Evolutionary conservation across 73 alveolate genomes (phyloP), one percentile per base, ranked within the genome.

Genomic region (Paramecium caudatum): DNA sequence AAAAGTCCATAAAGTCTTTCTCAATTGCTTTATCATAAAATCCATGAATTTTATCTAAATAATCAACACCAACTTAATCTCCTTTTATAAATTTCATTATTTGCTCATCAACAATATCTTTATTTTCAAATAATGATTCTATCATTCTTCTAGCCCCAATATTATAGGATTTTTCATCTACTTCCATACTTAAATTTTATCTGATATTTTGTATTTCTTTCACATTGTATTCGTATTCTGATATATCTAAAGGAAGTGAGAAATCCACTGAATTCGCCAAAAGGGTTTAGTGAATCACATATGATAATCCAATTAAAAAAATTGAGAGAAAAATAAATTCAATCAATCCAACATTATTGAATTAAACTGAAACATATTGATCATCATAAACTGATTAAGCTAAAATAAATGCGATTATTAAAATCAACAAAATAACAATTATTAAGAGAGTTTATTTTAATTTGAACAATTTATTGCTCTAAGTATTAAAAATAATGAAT

Each of bases 91-190:
- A 65, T 65, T 65, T 65, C 1, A 43, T 36, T 8, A 65, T 65
- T 36, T 65, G 34, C 34, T 65, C 83, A 65, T 65, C 83, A 32
- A 65, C 83, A 0, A 65, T 15, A 33, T 65, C 83, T 21, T 30
- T 65, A 13, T 33, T 65, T 34, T 65, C 83, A 65, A 65, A 65
- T 33, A 65, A 36, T 33, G 80, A 10, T 55, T 55, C 80, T 55
- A 55, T 55, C 80, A 55, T 55, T 55, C 30, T 55, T 43, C 30
- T 55, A 5, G 30, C 30, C 10, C 30, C 12, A 10, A 27, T 6
- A 55, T 27, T 10, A 7, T 55, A 12, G 23, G 25, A 37, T 23
- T 55, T 55, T 5, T 55, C 80, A 21, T 55, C 30, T 27, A 1
- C 10, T 5, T 55, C 80, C 9, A 55, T 10, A 5, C 30, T 55